Evolutionary conservation across 805 yeast genomes (phyloP), one percentile per base, ranked within the genome.

Genomic region (Schwanniomyces pseudopolymorphus): DNA sequence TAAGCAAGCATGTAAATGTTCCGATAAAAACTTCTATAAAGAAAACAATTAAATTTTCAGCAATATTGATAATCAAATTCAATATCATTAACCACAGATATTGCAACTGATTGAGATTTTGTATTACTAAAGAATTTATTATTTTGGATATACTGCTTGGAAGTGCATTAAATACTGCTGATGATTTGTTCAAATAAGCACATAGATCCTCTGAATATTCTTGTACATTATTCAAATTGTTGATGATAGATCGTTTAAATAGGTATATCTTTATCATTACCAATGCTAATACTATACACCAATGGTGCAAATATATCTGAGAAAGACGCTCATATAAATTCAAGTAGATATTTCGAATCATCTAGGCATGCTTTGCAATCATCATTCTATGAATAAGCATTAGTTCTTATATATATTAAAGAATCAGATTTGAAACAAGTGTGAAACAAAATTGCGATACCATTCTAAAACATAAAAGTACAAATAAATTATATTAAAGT

Each of bases 1-100:
- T 80, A 11, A 89, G 61, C 11, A 94, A 70, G 63, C 99, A 94
- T 0, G 86, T 84, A 64, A 88, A 89, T 0, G 98, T 94, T 0
- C 97, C 98, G 2, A 90, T 63, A 40, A 86, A 79, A 52, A 92
- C 56, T 26, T 90, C 89, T 7, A 92, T 67, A 6, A 81, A 69
- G 58, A 92, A 88, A 3, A 80, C 58, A 0, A 88, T 60, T 35
- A 90, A 51, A 36, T 75, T 72, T 54, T 87, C 84, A 6, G 84
- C 67, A 0, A 82, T 85, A 0, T 80, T 77, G 0, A 88, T 59
- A 9, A 81, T 55, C 40, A 82, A 47, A 1, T 72, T 57, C 9
- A 87, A 45, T 0, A 77, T 52, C 2, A 69, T 61, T 24, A 77
- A 56, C 8, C 82, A 66, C 0, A 75, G 80, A 8, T 70, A 63